Conservation (phyloP, 1,139 yeast genomes). For the Scheffersomyces illinoinensis region DNA sequence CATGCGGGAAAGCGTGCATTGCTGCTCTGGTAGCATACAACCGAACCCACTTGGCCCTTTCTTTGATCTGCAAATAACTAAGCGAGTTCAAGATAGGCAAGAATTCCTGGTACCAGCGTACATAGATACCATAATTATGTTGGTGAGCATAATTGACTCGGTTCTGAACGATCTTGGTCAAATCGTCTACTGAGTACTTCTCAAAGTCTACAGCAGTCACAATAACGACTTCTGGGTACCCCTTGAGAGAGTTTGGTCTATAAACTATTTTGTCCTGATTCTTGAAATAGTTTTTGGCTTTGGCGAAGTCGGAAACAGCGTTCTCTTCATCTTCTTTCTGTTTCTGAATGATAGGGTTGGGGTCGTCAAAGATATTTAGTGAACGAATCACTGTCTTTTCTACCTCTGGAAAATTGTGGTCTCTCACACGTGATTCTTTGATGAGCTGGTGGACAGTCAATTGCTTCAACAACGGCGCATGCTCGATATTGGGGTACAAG, state of each 20-base stretch:
- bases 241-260: conserved; percentile 35
- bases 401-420: conserved; percentile 37
- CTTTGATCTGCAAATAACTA: conserved; percentile 32
- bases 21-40: conserved; percentile 71
- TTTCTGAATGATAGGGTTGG: conserved; percentile 36
- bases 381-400: conserved; percentile 33
- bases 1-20: conserved; percentile 80
- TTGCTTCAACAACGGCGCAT: conserved; percentile 59
- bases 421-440: conserved; percentile 40
- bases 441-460: conserved; percentile 54
- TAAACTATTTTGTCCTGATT: conserved; percentile 66
- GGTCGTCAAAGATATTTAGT: conserved; percentile 51
- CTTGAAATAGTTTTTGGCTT: conserved; percentile 58
- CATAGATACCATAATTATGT: conserved; percentile 75
- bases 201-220: conserved; percentile 85
- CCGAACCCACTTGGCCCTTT: conserved; percentile 58
- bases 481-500: conserved; percentile 70
- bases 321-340: conserved; percentile 43
- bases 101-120: conserved; percentile 83
- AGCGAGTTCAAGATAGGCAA: conserved; percentile 54
- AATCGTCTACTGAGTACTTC: conserved; percentile 57
- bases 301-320: conserved; percentile 34
- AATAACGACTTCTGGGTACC: conserved; percentile 66
- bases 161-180: conserved; percentile 72
- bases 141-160: conserved; percentile 77